These are phyloP conservation scores for Xylaria sp. DNA, from an alignment of 2,329 filamentous ascomycete genomes.

Conservation along the genomic window DNA sequence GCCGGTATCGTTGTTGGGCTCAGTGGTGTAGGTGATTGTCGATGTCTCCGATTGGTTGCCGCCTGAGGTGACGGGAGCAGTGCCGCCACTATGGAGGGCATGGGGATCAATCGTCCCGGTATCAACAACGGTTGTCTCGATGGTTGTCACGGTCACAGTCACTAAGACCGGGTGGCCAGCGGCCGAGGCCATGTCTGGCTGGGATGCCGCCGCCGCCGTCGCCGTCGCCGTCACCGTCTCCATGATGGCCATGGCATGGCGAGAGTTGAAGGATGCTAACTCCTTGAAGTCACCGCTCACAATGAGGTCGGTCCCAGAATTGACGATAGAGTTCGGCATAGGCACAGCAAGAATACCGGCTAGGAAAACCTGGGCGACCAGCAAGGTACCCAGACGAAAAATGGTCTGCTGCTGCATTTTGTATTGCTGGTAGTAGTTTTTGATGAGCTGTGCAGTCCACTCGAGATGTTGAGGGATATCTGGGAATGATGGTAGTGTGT, in stretches of 20 bases:
- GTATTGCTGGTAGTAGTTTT: neutral
- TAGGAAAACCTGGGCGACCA: constrained; percentile 3
- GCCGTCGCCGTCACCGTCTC: neutral
- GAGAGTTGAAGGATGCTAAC: neutral
- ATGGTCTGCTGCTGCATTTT: constrained; percentile 25
- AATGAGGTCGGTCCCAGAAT: neutral
- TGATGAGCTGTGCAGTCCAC: neutral
- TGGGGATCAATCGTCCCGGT: neutral
- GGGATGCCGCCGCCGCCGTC: neutral
- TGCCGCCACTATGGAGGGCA: neutral
- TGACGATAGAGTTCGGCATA: neutral
- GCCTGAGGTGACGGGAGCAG: neutral
- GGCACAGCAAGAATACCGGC: constrained; percentile 21
- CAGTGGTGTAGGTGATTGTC: neutral
- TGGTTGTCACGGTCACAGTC: constrained; percentile 18
- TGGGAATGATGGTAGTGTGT: neutral
- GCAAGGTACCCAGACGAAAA: constrained; percentile 18
- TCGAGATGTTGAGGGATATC: neutral
- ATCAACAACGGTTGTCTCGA: constrained; percentile 26
- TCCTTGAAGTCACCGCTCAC: neutral
- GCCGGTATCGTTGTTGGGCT: neutral
- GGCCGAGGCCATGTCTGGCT: neutral
- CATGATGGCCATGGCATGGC: neutral
- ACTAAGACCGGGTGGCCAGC: neutral
- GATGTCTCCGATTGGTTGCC: constrained; percentile 3